These are phyloP conservation scores for Pleurotus giganteus DNA, from an alignment of 768 basidiomycete species.

Conservation along the genomic window DNA sequence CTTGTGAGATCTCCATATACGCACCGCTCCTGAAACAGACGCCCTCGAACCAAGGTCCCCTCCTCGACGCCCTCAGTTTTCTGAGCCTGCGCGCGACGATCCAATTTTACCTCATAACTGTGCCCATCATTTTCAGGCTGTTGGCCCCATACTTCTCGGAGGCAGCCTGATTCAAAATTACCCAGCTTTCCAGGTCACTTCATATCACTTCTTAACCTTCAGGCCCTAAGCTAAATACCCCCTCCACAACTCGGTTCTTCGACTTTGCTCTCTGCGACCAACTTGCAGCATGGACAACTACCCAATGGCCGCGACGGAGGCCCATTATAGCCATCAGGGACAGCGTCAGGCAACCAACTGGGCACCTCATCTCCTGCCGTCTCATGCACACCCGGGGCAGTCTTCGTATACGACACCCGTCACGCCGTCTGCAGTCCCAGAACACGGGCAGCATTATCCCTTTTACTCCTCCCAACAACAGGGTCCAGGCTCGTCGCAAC, in stretches of 20 bases:
- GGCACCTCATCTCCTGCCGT: conserved; percentile 16
- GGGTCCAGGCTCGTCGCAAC: conserved; percentile 18
- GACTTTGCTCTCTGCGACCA: neutral
- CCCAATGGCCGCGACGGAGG: conserved; percentile 12
- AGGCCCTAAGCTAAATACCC: neutral
- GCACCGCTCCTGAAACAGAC: neutral
- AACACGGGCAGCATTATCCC: conserved; percentile 11
- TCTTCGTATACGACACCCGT: conserved; percentile 13
- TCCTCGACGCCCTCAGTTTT: conserved; percentile 1
- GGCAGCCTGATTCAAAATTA: neutral
- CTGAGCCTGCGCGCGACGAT: neutral
- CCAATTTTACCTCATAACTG: neutral
- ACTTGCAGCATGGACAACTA: conserved; percentile 11
- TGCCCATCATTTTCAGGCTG: neutral
- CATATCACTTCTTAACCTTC: conserved; percentile 2
- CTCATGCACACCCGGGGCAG: conserved; percentile 5
- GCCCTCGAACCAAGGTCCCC: neutral
- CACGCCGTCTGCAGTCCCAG: conserved; percentile 1
- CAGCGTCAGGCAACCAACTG: conserved; percentile 14
- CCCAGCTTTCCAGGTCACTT: conserved; percentile 1
- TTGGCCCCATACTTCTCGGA: conserved; percentile 6
- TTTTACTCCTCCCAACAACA: neutral
- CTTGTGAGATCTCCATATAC: neutral
- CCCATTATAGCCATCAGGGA: conserved; percentile 12
- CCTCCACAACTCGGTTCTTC: no score